A percentile compares a stretch with the other conserved stretches of the same genome.
Evolutionary conservation across 805 yeast species (phyloP).

Genomic region (Suhomyces canberraensis): DNA sequence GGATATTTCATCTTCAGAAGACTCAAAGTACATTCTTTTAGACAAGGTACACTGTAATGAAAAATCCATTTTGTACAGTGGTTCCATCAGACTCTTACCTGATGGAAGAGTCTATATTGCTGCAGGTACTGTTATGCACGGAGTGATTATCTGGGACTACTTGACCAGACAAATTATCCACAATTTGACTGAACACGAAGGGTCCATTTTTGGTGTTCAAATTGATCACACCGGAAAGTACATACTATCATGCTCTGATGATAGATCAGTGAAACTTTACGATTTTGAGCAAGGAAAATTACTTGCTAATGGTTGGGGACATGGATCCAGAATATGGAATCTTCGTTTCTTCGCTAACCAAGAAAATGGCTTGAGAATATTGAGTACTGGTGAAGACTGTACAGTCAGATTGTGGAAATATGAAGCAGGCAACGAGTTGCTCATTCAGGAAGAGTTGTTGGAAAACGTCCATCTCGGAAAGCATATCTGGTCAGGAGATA

Average conservation of each 20-base stretch:
- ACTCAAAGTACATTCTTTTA: constrained; percentile 16
- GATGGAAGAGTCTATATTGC: constrained; percentile 50
- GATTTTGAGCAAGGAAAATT: constrained; percentile 53
- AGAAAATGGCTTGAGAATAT: constrained; percentile 33
- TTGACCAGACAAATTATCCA: constrained; percentile 42
- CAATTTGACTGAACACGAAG: constrained; percentile 74
- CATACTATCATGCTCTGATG: constrained; percentile 87
- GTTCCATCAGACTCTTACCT: constrained; percentile 54
- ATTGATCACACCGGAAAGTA: constrained; percentile 53
- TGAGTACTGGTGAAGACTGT: constrained; percentile 82
- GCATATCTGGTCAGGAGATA: constrained; percentile 80
- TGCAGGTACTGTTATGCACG: constrained; percentile 93
- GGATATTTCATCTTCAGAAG: constrained; percentile 18
- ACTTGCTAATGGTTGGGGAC: constrained; percentile 92
- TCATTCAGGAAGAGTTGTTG: constrained; percentile 46
- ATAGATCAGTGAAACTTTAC: constrained; percentile 81
- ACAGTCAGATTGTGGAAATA: constrained; percentile 77
- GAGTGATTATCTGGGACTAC: constrained; percentile 75
- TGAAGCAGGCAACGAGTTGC: constrained; percentile 16
- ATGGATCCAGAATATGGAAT: constrained; percentile 87
- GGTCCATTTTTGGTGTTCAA: constrained; percentile 82
- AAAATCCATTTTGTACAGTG: constrained; percentile 84
- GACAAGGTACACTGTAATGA: constrained; percentile 51
- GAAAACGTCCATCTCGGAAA: constrained; percentile 76
- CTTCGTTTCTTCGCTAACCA: constrained; percentile 11